Conservation (phyloP, 768 basidiomycete genomes). For the Naganishia randhawae region DNA sequence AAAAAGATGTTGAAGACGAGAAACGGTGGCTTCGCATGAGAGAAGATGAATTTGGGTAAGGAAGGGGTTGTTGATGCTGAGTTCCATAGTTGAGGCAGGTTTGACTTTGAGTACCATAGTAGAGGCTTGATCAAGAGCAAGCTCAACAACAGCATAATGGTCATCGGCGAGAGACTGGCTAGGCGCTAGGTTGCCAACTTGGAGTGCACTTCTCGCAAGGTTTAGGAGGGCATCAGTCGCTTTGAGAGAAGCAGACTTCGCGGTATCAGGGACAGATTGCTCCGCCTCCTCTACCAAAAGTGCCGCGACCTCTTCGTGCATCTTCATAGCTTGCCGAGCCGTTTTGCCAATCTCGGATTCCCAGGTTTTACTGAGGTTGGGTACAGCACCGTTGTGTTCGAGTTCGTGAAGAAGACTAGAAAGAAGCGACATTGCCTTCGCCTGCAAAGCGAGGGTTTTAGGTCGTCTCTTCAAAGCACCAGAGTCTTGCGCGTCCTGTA, state of each 20-base stretch:
- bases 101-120: conserved; percentile 45
- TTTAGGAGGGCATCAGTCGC: conserved; percentile 41
- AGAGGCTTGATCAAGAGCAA: conserved; percentile 47
- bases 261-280: conserved; percentile 31
- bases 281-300: conserved; percentile 36
- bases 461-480: conserved; percentile 30
- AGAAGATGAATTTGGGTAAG: conserved; percentile 47
- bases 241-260: conserved; percentile 37
- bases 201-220: conserved; percentile 38
- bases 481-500: conserved; percentile 36
- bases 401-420: conserved; percentile 37
- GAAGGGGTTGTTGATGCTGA: conserved; percentile 39
- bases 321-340: conserved; percentile 42
- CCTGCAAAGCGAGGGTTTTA: conserved; percentile 35
- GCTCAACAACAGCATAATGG: conserved; percentile 44
- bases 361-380: conserved; percentile 39
- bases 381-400: conserved; percentile 36
- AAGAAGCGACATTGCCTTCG: conserved; percentile 41
- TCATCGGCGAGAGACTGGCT: conserved; percentile 39
- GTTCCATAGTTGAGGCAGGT: conserved; percentile 35
- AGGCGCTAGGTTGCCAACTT: conserved; percentile 37
- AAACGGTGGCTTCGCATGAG: conserved; percentile 38
- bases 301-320: conserved; percentile 42
- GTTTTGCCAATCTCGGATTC: conserved; percentile 40
- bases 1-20: conserved; percentile 45